phyloP scores from a whole-genome alignment of 202 grass and related monocot species.

The Eragrostis tef region DNA sequence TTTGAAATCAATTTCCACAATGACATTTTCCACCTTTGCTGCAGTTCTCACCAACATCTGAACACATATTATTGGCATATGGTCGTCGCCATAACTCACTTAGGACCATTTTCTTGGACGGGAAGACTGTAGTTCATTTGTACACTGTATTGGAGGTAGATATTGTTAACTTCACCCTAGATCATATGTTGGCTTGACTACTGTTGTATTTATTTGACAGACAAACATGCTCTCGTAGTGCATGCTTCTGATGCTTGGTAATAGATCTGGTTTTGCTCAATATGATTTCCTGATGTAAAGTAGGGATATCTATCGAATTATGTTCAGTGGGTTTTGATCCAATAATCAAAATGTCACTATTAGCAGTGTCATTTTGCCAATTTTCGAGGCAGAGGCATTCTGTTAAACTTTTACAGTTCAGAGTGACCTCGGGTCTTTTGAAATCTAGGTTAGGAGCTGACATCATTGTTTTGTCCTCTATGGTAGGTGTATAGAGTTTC shows the following conservation, averaged over 20 bases:
- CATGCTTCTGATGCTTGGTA: background rate
- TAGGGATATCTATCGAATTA: slow-evolving; percentile 1
- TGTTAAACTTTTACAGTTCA: background rate
- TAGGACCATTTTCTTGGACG: slow-evolving; percentile 78
- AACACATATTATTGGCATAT: slow-evolving; percentile 90
- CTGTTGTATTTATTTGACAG: background rate
- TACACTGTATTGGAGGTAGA: slow-evolving; percentile 90
- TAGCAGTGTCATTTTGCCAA: background rate
- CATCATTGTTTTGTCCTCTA: background rate
- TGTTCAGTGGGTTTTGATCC: slow-evolving; percentile 6
- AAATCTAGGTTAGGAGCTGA: background rate
- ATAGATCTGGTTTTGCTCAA: slow-evolving; percentile 14
- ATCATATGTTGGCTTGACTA: background rate
- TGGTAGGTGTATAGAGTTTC: slow-evolving; percentile 85
- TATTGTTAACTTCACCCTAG: background rate
- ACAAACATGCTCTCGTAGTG: background rate
- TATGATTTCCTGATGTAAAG: background rate
- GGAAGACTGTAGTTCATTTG: slow-evolving; percentile 63
- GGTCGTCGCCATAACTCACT: slow-evolving; percentile 83
- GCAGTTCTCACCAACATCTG: slow-evolving; percentile 90
- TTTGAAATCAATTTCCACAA: background rate
- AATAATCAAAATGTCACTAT: background rate
- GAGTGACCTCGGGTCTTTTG: background rate
- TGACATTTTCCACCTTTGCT: slow-evolving; percentile 39
- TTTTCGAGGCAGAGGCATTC: background rate